Evolutionary conservation across 805 yeast species (phyloP), one percentile per base, ranked within the genome.

Genomic region (Saccharomycopsis sp.): DNA sequence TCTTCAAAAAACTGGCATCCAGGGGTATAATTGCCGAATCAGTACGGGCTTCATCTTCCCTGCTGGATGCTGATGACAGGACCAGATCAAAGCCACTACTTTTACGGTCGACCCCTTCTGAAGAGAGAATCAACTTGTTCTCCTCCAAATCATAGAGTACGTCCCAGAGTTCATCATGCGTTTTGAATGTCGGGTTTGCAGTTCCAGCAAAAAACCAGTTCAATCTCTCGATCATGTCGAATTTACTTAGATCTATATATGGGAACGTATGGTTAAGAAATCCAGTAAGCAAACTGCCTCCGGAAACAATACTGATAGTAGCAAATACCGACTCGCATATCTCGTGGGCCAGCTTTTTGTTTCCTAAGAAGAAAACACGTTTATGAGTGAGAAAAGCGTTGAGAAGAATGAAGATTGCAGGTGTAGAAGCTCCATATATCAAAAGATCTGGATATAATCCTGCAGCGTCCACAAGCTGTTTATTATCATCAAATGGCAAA

Each of bases 121-220:
- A 29, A 44, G 75, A 69, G 63, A 75, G 76, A 60, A 59, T 34
- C 23, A 61, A 35, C 20, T 61, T 56, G 38, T 75, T 75, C 9
- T 74, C 60, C 62, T 82, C 85, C 56, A 82, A 67, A 64, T 82
- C 84, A 60, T 80, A 78, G 47, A 82, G 68, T 12, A 82, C 65
- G 62, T 82, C 86, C 83, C 84, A 82, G 67, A 83, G 72, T 53
- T 70, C 73, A 50, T 81, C 82, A 62, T 81, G 82, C 52, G 74
- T 68, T 62, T 78, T 78, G 69, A 82, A 82, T 50, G 83, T 80
- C 3, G 85, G 84, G 67, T 82, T 82, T 59, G 81, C 81, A 38
- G 83, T 82, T 15, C 86, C 86, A 1, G 85, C 86, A 60, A 82
- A 69, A 64, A 69, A 82, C 15, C 82, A 80, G 12, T 73, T 76